phyloP scores from a whole-genome alignment of 345 rosid genomes.

The Dipteronia dyeriana region DNA sequence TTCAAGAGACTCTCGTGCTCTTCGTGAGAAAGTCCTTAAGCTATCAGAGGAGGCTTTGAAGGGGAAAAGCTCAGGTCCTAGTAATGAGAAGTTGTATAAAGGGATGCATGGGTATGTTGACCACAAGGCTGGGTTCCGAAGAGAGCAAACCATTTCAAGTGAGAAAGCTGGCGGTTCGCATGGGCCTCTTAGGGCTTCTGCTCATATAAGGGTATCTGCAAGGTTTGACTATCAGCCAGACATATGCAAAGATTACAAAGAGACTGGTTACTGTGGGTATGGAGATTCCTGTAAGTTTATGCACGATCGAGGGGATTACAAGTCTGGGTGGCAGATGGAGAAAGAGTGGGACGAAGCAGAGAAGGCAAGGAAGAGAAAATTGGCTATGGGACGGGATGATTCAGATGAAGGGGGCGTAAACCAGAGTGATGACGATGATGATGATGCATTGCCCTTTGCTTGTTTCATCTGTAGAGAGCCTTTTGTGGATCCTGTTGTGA shows the following conservation, averaged over 20 bases:
- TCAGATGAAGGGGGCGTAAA: constrained; percentile 46
- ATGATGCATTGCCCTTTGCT: constrained; percentile 71
- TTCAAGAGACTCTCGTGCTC: constrained; percentile 73
- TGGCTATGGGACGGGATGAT: constrained; percentile 64
- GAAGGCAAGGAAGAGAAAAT: constrained; percentile 73
- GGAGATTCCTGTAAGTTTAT: constrained; percentile 89
- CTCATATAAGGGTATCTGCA: constrained; percentile 85
- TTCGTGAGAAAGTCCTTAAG: constrained; percentile 80
- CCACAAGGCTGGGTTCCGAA: constrained; percentile 88
- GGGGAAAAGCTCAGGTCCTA: constrained; percentile 50
- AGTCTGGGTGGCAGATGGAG: constrained; percentile 91
- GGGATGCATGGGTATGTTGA: constrained; percentile 86
- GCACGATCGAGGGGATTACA: constrained; percentile 94
- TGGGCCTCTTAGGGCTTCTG: constrained; percentile 94
- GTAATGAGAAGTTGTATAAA: constrained; percentile 64
- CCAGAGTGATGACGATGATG: constrained; percentile 47
- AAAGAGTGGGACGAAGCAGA: constrained; percentile 94
- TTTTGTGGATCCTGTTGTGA: constrained; percentile 82
- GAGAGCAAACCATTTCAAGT: constrained; percentile 83
- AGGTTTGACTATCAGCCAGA: constrained; percentile 95
- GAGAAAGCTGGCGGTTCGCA: constrained; percentile 95
- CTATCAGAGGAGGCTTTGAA: constrained; percentile 63
- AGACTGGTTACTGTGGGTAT: constrained; percentile 92
- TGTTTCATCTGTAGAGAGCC: constrained; percentile 80
- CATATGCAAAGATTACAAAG: constrained; percentile 90